phyloP scores from a whole-genome alignment of 2,329 filamentous ascomycete genomes.

The Fusarium sp. region DNA sequence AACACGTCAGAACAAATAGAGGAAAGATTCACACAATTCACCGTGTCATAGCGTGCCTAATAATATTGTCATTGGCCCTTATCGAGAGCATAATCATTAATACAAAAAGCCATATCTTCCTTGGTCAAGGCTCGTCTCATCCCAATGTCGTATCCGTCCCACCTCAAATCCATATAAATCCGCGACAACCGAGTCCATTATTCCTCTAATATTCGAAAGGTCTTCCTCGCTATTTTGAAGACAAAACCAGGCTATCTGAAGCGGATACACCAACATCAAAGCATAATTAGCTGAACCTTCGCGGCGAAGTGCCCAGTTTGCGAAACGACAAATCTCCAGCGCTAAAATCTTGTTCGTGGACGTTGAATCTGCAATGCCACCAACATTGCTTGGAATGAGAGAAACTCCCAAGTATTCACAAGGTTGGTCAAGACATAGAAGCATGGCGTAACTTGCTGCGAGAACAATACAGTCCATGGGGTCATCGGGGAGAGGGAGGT shows the following conservation, averaged over 20 bases:
- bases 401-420: conserved; percentile 1
- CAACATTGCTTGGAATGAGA: background rate
- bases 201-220: background rate
- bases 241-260: conserved; percentile 26
- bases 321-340: conserved; percentile 15
- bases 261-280: conserved; percentile 12
- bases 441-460: conserved; percentile 9
- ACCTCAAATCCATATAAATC: conserved; percentile 24
- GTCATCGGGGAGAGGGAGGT: background rate
- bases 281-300: background rate
- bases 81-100: background rate
- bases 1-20: no score
- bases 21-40: no score
- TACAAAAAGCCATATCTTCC: conserved; percentile 13
- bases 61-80: fast-evolving
- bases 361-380: fast-evolving
- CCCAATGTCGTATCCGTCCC: conserved; percentile 21
- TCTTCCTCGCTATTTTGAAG: background rate
- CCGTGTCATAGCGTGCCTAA: fast-evolving
- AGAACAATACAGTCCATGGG: conserved; percentile 8
- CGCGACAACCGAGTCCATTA: conserved; percentile 18
- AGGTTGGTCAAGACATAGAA: conserved; percentile 15
- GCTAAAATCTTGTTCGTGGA: background rate
- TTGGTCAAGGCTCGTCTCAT: background rate
- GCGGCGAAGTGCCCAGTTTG: background rate